phyloP scores from a whole-genome alignment of 345 rosid genomes.

The Hibiscus trionum region DNA sequence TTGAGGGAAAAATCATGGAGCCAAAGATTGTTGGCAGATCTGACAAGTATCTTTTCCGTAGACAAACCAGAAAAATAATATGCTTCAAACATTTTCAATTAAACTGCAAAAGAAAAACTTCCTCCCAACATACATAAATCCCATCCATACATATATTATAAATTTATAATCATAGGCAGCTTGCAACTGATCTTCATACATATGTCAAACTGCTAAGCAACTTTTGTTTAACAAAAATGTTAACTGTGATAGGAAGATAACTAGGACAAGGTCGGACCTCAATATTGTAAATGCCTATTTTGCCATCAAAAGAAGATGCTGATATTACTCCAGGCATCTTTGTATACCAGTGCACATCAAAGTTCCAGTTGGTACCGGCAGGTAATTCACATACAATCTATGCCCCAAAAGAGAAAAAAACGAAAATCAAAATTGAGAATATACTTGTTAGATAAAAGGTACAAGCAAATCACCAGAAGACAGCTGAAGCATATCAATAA shows the following conservation, averaged over 20 bases:
- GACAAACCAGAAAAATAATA: background rate
- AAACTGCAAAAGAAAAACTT: too few relatives aligned
- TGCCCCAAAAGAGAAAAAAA: background rate
- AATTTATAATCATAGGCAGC: background rate
- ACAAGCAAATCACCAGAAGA: background rate
- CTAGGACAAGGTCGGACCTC: constrained; percentile 44
- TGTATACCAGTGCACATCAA: constrained; percentile 97
- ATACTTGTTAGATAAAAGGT: background rate
- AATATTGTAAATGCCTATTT: constrained; percentile 86
- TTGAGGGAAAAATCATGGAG: background rate
- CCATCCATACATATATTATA: background rate
- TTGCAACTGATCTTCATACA: background rate
- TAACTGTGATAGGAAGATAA: background rate
- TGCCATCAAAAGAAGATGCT: constrained; percentile 96
- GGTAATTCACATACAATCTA: constrained; percentile 92
- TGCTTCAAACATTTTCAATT: background rate
- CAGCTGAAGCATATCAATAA: background rate
- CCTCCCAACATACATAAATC: too few relatives aligned
- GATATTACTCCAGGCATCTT: constrained; percentile 91
- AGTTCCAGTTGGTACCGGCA: constrained; percentile 94
- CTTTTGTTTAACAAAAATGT: background rate
- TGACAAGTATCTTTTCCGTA: background rate
- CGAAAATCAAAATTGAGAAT: background rate
- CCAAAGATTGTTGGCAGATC: background rate
- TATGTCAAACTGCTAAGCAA: background rate